phyloP scores from a whole-genome alignment of 1,139 yeast genomes.

The Candida tunisiensis region DNA sequence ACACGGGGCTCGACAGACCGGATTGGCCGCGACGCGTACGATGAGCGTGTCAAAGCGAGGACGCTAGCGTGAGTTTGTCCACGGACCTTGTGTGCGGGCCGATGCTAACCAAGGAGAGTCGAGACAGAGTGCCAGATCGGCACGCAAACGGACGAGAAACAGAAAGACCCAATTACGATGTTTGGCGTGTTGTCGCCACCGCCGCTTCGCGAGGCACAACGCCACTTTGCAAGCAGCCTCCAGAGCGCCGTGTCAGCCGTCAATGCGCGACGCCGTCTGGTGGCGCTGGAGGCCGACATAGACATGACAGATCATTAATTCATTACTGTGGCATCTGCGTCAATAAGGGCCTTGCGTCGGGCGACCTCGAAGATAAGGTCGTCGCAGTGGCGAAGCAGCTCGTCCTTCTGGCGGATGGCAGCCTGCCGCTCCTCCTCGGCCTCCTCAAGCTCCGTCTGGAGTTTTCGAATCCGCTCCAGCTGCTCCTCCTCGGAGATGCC shows the following conservation, averaged over 20 bases:
- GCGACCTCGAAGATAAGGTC: constrained; percentile 48
- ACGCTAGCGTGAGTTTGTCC: not conserved
- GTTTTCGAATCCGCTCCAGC: constrained; percentile 39
- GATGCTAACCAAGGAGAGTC: not conserved
- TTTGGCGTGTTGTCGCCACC: not conserved
- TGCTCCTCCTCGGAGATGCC: constrained; percentile 73
- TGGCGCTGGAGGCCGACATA: not conserved
- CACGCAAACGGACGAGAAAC: not conserved
- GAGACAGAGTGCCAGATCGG: not conserved
- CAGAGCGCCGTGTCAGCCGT: not conserved
- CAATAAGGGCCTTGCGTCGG: constrained; percentile 26
- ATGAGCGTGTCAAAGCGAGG: not conserved
- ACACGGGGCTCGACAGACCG: not conserved
- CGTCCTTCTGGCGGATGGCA: constrained; percentile 51
- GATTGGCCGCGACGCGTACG: not conserved
- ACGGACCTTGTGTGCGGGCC: not conserved
- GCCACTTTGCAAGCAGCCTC: not conserved
- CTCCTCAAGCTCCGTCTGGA: constrained; percentile 44
- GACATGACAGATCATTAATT: not conserved
- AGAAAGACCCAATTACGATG: not conserved
- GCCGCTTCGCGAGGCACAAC: not conserved
- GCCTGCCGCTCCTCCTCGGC: constrained; percentile 43
- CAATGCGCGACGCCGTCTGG: not conserved
- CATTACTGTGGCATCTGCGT: constrained; percentile 2
- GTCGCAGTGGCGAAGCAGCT: constrained; percentile 48